Percentiles rank a stretch among this genome's conserved stretches.
These are phyloP conservation scores for Yarrowia sp. DNA, from an alignment of 805 yeast genomes.

Conservation along the genomic window DNA sequence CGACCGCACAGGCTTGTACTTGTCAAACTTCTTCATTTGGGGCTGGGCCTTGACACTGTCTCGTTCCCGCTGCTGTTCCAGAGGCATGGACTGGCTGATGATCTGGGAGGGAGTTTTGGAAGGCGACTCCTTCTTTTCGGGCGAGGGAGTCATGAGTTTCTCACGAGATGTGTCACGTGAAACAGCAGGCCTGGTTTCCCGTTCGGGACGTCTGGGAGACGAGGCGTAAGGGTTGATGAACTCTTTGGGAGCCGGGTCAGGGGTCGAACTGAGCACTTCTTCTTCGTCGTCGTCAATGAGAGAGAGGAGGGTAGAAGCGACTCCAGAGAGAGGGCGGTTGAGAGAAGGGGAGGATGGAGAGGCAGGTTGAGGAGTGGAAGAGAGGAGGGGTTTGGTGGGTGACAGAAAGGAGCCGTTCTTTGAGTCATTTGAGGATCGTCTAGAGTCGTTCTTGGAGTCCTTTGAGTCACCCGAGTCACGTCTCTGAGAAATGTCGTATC, in stretches of 20 bases:
- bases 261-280: neutral
- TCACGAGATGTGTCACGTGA: neutral
- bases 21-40: conserved; percentile 22
- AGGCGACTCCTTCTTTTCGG: conserved; percentile 16
- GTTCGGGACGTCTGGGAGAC: conserved; percentile 21
- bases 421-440: no score
- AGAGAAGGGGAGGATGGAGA: neutral
- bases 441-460: no score
- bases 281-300: conserved; percentile 33
- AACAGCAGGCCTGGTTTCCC: neutral
- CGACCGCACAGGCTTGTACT: conserved; percentile 29
- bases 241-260: neutral
- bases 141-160: conserved; percentile 23
- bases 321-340: conserved; percentile 7
- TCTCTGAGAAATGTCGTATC: no score
- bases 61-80: conserved; percentile 30
- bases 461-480: no score
- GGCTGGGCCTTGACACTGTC: conserved; percentile 37
- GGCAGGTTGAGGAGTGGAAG: no score
- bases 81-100: conserved; percentile 32
- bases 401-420: no score
- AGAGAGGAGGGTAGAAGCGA: conserved; percentile 30
- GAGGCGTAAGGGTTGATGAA: conserved; percentile 30
- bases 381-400: no score
- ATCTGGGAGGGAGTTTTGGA: conserved; percentile 11